Evolutionary conservation across 2,329 filamentous ascomycete species (phyloP).

Genomic region (Ophiostoma populinum): DNA sequence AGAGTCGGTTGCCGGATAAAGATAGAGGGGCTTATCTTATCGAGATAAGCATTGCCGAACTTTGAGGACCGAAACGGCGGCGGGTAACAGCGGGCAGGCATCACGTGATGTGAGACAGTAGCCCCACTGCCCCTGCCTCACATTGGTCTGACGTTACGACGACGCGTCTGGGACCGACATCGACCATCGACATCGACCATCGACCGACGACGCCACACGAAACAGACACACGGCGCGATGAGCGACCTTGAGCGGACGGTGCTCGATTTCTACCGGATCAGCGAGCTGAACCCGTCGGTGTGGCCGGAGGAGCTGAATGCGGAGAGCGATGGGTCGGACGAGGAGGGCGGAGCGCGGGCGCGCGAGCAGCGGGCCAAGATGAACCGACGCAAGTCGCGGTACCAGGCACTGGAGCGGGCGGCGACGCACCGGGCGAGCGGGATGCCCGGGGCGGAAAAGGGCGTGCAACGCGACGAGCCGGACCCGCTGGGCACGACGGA

Average conservation of each 20-base stretch:
- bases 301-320: constrained; percentile 76
- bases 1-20: constrained; percentile 9
- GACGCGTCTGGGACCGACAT: too few relatives aligned
- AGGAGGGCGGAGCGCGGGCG: constrained; percentile 20
- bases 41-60: constrained; percentile 5
- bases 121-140: too few relatives aligned
- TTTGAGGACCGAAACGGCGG: background rate
- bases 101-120: too few relatives aligned
- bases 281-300: constrained; percentile 58
- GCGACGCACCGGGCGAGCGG: constrained; percentile 51
- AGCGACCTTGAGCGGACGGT: constrained; percentile 60
- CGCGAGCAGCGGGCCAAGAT: constrained; percentile 26
- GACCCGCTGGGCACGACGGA: constrained; percentile 80
- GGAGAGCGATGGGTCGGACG: constrained; percentile 40
- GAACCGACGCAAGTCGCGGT: constrained; percentile 55
- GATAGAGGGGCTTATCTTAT: constrained; percentile 6
- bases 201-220: background rate
- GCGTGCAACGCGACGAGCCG: constrained; percentile 74
- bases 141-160: too few relatives aligned
- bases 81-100: background rate
- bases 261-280: constrained; percentile 78
- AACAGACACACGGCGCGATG: constrained; percentile 22
- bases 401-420: constrained; percentile 65
- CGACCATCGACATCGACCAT: background rate
- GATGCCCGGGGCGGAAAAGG: constrained; percentile 43